Evolutionary conservation across 257 asterid species (phyloP), one percentile per base, ranked within the genome.

Genomic region (Plantago major): DNA sequence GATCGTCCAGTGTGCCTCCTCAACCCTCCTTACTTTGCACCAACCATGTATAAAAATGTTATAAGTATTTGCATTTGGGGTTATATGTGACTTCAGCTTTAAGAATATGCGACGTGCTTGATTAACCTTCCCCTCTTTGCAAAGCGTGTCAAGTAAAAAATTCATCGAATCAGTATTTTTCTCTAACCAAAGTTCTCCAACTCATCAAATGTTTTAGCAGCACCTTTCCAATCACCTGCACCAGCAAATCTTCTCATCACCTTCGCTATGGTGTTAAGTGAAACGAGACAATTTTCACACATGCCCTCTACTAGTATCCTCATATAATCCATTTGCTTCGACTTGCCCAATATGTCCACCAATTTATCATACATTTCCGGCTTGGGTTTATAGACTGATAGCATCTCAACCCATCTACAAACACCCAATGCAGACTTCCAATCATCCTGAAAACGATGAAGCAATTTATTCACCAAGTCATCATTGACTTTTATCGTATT

Each of bases 1-100:
- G 55, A 92, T 71, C 17, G 94, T 92, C 99, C 96, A 92, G 19
- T 82, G 80, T 22, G 99, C 97, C 79, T 89, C 99, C 55, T 92
- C 96, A 6, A 92, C 85, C 73, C 87, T 70, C 53, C 73, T 86
- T 54, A 76, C 65, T 68, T 87, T 90, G 84, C 96, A 90, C 96
- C 96, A 90, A 12, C 97, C 97, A 74, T 84, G 85, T 51, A 90
- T 69, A 65, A 87, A 85, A 46, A 90, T 83, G 75, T 87, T 90
- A 73, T 73, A 85, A 13, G 96, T 87, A 72, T 78, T 66, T 13
- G 86, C 92, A 73, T 87, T 80, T 5, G 97, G 90, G 19, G 82
- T 79, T 22, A 90, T 79, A 46, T 71, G 77, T 1, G 81, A 60
- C 67, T 90, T 87, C 54, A 87, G 78, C 75, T 77, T 74, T 73